Conservation (phyloP, 768 basidiomycete genomes). For the Trichaptum fuscoviolaceum region DNA sequence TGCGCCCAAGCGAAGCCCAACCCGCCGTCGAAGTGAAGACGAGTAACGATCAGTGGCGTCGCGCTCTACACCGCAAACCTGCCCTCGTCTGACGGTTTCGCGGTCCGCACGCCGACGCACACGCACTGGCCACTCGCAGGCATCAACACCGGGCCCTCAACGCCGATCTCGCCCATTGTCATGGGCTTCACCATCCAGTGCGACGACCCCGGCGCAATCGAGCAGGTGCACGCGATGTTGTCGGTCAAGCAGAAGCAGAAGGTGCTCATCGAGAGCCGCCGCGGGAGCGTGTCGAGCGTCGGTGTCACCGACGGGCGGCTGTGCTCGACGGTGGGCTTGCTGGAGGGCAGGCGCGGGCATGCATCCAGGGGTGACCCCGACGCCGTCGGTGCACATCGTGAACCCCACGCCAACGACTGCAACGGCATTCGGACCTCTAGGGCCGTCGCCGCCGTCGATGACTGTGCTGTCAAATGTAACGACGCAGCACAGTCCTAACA, state of each 20-base stretch:
- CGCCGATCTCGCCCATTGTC: conserved; percentile 63
- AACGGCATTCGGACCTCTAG: background rate
- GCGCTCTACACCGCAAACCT: conserved; percentile 48
- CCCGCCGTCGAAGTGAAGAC: conserved; percentile 53
- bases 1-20: conserved; percentile 15
- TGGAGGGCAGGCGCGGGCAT: too few species aligned
- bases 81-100: conserved; percentile 33
- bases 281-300: conserved; percentile 49
- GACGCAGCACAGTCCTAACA: background rate
- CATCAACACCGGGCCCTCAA: conserved; percentile 26
- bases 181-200: conserved; percentile 49
- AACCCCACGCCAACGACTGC: background rate
- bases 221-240: conserved; percentile 61
- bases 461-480: background rate
- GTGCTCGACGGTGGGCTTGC: background rate
- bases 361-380: background rate
- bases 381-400: conserved; percentile 2
- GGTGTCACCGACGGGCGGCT: background rate
- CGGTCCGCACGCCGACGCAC: conserved; percentile 13
- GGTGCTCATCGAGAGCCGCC: conserved; percentile 62
- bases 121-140: background rate
- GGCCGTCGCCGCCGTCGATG: background rate
- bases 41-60: conserved; percentile 64
- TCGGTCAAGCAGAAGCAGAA: conserved; percentile 68
- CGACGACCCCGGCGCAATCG: too few species aligned